Base-by-base conservation (phyloP, 441 rosid genomes). In the Adansonia gregorii region DNA sequence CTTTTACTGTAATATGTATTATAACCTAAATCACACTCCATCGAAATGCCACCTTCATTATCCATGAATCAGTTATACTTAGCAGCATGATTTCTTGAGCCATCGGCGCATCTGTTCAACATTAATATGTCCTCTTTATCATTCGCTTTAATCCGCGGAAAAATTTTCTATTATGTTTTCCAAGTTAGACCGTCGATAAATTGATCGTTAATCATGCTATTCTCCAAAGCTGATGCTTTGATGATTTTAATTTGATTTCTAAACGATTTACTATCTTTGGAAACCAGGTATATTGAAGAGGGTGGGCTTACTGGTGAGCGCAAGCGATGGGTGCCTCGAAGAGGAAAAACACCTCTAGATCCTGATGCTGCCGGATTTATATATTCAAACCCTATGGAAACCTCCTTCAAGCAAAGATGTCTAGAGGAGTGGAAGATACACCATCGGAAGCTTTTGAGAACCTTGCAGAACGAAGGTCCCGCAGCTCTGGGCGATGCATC, bases 221-320 rank as follows among this genome's bases (percentile, higher is more conserved):
- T 49, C 8, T 51, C 46, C 46, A 3, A 8, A n/a, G 77, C 11
- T 45, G 22, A 35, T 76, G 73, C 67, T 45, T 78, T n/a, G 11
- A 46, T 66, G 27, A 8, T 75, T 75, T 31, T 74, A 52, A 8
- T 45, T 11, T 58, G 5, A 14, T 39, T 43, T 79, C 56, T 63
- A 22, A 69, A 59, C 67, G 56, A 58, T 46, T 76, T 19, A 24
- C 46, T n/a, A 46, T 54, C 77, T 74, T 31, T 74, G 60, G 60
- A 74, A 69, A 80, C 78, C 80, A 95, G 98, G 91, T 95, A 95
- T 70, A 71, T 89, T 66, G 93, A 82, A 67, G 99, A 95, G 81
- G 99, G 99, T 75, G 99, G 99, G 51, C 95, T 95, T 68, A 94
- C 98, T 70, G 99, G 98, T 80, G 99, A 95, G 17, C 95, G 97